Percentiles rank a stretch among this genome's conserved stretches.
Conservation (phyloP, 352 stramenopile genomes). For the Phytophthora tubulina region DNA sequence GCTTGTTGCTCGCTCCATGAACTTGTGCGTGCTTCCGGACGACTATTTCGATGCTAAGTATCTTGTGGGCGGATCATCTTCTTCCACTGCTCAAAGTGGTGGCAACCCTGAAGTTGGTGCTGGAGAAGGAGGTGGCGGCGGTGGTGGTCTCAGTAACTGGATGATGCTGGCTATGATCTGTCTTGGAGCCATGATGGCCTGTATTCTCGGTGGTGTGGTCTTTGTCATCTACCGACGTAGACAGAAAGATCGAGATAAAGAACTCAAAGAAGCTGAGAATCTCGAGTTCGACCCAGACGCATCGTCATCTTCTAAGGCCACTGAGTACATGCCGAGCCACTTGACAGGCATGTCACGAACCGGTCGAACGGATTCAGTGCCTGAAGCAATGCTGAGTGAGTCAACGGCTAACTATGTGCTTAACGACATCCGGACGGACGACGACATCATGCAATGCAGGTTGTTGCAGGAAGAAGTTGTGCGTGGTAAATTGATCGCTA, state of each 20-base stretch:
- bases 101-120: background rate
- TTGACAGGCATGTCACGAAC: constrained; percentile 37
- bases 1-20: constrained; percentile 36
- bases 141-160: constrained; percentile 46
- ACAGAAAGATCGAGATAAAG: constrained; percentile 39
- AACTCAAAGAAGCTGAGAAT: constrained; percentile 37
- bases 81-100: constrained; percentile 13
- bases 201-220: constrained; percentile 32
- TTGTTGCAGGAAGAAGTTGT: constrained; percentile 62
- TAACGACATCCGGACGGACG: constrained; percentile 78
- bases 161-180: constrained; percentile 55
- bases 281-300: constrained; percentile 33
- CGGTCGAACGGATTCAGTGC: constrained; percentile 37
- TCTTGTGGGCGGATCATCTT: constrained; percentile 20
- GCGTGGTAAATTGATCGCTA: constrained; percentile 50
- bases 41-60: constrained; percentile 43
- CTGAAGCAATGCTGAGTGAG: constrained; percentile 23
- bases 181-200: constrained; percentile 42
- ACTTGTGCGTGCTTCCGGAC: constrained; percentile 46
- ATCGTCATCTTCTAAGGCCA: constrained; percentile 39
- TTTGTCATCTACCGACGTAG: constrained; percentile 44
- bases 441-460: constrained; percentile 60
- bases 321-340: constrained; percentile 36
- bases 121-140: background rate
- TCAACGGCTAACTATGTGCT: constrained; percentile 39